Base-by-base conservation (phyloP, 164 flowering plant genomes). In the Vitis rupestris region DNA sequence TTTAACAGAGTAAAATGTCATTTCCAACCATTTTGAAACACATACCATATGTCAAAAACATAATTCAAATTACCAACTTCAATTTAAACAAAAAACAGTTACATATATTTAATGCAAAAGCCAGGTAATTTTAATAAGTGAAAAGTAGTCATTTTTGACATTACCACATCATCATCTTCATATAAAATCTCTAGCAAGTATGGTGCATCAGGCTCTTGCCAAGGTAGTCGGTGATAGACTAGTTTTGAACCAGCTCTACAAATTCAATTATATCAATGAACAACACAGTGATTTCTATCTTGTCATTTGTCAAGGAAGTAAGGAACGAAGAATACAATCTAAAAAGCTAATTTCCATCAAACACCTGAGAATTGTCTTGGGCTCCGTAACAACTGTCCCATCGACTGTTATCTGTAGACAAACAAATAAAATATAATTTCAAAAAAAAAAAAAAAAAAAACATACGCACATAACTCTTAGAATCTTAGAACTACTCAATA, bases 181-280 rank as follows among this genome's bases (percentile, higher is more conserved):
- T 74, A 87, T 50, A 96, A 73, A 53, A 93, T 71, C 57, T 86
- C 83, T 8, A 93, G 80, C 71, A 76, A 13, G 79, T 80, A 82
- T 0, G 98, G 99, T 3, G 90, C 89, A 72, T 88, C 90, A 9
- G 97, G 95, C 73, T 96, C 99, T 72, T 67, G 84, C 99, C 99
- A 93, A 8, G 98, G 95, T 65, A 86, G 85, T 16, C 98, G 90
- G 57, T 81, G 90, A 79, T 96, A 96, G 2, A 84, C 82, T 30
- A 93, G 59, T 50, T 83, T 75, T 4, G 80, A 84, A 62, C 90
- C 91, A 70, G 23, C 82, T 57, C 99, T 93, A 72, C 5, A 74
- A 60, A 19, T 30, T 65, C 53, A 60, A 70, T 11, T 71, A 71
- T 59, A 59, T 58, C 52, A 48, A 53, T 12, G 44, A 55, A 58